These are phyloP conservation scores for Aspergillus pseudoglaucus DNA, from an alignment of 2,329 filamentous ascomycete genomes.

Conservation along the genomic window DNA sequence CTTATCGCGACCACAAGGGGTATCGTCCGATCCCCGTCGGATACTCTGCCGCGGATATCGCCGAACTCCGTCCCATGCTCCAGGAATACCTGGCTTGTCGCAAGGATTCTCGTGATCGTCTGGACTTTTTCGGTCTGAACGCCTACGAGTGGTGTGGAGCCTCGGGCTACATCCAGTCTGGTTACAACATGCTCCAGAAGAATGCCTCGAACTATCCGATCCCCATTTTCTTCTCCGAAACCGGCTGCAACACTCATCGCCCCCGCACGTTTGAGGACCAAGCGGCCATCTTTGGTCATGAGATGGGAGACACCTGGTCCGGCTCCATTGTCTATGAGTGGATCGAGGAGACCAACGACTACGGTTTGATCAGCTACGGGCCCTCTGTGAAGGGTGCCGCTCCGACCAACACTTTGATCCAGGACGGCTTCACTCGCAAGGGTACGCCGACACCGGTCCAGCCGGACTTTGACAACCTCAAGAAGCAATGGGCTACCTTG, in stretches of 20 bases:
- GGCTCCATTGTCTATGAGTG: conserved; percentile 85
- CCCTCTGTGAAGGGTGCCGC: conserved; percentile 49
- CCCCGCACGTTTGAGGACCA: conserved; percentile 54
- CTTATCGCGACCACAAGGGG: conserved; percentile 65
- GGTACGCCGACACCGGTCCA: conserved; percentile 67
- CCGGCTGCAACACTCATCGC: conserved; percentile 62
- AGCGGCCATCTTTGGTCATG: conserved; percentile 63
- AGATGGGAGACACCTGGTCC: conserved; percentile 66
- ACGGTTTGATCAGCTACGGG: conserved; percentile 74
- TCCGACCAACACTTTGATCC: conserved; percentile 49
- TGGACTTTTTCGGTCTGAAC: conserved; percentile 83
- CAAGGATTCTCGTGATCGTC: conserved; percentile 55
- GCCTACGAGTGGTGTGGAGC: conserved; percentile 73
- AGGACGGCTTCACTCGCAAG: conserved; percentile 61
- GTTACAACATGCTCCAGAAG: conserved; percentile 62
- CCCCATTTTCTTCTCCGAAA: conserved; percentile 88
- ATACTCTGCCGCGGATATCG: conserved; percentile 82
- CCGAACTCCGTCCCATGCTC: conserved; percentile 58
- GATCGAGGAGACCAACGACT: conserved; percentile 78
- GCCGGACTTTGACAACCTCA: conserved; percentile 74
- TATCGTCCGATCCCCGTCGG: conserved; percentile 79
- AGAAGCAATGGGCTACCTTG: conserved; percentile 67
- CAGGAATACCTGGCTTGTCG: conserved; percentile 75
- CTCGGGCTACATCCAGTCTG: conserved; percentile 53
- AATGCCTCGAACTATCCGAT: conserved; percentile 66